These are phyloP conservation scores for Eucalyptus erythrocorys DNA, from an alignment of 345 rosid genomes.

Conservation along the genomic window DNA sequence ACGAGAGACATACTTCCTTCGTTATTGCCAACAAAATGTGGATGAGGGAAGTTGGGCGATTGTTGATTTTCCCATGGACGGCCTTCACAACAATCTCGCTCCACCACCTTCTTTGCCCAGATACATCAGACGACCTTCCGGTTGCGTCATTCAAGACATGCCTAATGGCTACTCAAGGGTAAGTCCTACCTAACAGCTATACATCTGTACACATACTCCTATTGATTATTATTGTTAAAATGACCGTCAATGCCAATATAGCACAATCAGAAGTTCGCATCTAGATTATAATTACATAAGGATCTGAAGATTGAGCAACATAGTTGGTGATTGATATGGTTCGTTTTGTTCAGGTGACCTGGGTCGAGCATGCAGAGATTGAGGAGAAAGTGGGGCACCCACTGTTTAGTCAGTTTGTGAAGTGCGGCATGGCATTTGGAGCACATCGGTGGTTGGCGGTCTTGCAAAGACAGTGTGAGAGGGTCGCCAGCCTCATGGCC, in stretches of 20 bases:
- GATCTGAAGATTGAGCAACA: not conserved
- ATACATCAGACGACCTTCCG: constrained; percentile 67
- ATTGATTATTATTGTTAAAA: not conserved
- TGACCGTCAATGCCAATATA: not conserved
- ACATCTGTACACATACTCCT: not conserved
- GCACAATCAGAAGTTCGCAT: not conserved
- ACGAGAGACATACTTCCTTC: constrained; percentile 68
- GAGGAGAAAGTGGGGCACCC: constrained; percentile 64
- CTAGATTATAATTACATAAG: not conserved
- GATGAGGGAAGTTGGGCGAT: constrained; percentile 68
- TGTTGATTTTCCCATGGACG: constrained; percentile 76
- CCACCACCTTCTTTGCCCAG: constrained; percentile 30
- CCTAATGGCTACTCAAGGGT: constrained; percentile 95
- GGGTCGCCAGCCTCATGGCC: constrained; percentile 90
- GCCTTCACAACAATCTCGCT: constrained; percentile 42
- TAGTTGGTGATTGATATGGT: not conserved
- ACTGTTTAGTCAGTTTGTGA: constrained; percentile 29
- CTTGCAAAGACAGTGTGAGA: constrained; percentile 74
- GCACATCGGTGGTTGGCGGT: constrained; percentile 85
- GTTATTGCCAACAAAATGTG: constrained; percentile 65
- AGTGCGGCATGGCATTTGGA: constrained; percentile 66
- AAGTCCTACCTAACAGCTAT: not conserved
- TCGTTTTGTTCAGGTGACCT: constrained; percentile 35
- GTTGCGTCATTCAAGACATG: constrained; percentile 91
- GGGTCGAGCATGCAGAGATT: constrained; percentile 85